Evolutionary conservation across 1,284 basidiomycete species (phyloP).

Genomic region (Volvariella surrecta): DNA sequence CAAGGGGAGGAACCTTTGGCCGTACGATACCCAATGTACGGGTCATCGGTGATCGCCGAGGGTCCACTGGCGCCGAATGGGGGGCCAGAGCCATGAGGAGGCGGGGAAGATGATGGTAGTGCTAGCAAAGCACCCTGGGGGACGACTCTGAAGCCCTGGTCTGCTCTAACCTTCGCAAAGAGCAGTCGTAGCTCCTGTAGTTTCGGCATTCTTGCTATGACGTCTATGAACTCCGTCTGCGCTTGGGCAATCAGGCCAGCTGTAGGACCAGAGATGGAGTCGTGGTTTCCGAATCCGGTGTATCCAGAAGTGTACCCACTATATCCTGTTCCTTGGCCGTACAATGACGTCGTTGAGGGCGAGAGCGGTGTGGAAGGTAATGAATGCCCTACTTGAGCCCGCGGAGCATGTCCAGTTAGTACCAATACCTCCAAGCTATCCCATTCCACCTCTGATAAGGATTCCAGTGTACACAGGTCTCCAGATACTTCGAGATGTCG

Average conservation of each 20-base stretch:
- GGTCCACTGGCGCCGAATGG: too few species aligned
- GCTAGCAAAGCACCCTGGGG: slow-evolving; percentile 5
- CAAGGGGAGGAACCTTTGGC: slow-evolving; percentile 14
- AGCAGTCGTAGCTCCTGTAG: slow-evolving; percentile 25
- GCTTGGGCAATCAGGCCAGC: slow-evolving; percentile 4
- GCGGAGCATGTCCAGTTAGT: slow-evolving; percentile 25
- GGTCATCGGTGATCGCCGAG: slow-evolving; percentile 1
- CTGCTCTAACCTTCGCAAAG: slow-evolving; percentile 19
- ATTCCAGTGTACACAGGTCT: slow-evolving; percentile 20
- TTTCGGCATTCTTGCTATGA: slow-evolving; percentile 23
- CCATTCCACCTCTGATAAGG: slow-evolving; percentile 21
- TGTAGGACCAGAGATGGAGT: too few species aligned
- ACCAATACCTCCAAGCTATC: slow-evolving; percentile 24
- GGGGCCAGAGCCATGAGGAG: too few species aligned
- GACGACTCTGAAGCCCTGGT: slow-evolving; percentile 16
- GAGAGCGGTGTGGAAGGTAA: too few species aligned
- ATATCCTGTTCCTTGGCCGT: too few species aligned
- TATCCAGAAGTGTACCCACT: too few species aligned
- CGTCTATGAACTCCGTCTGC: slow-evolving; percentile 19
- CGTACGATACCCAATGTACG: slow-evolving; percentile 8
- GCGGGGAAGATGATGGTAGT: too few species aligned
- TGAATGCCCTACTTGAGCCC: slow-evolving; percentile 2
- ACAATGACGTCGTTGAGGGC: too few species aligned
- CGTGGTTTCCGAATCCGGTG: too few species aligned
- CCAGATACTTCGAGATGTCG: slow-evolving; percentile 25